Base-by-base conservation (phyloP, 2,329 filamentous ascomycete genomes). In the Epichloe sibirici region DNA sequence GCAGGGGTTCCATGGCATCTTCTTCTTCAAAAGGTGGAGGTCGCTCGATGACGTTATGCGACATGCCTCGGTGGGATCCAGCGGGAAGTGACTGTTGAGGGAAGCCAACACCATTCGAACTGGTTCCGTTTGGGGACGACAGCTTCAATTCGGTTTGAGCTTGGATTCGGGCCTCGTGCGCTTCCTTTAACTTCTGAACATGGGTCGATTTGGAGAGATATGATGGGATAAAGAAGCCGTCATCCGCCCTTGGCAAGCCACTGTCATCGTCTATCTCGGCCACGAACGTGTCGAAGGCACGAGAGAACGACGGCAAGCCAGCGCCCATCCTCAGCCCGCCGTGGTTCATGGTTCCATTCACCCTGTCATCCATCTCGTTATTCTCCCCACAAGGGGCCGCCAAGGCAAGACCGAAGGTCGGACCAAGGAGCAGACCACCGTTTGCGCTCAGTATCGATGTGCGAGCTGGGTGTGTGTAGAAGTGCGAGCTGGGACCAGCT, bases 41-140 rank as follows among this genome's bases (percentile, higher is more conserved):
- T 57, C 87, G 83, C 70, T 96, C 91, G 59, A 94, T 83, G 55
- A 95, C 77, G 62, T 94, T 89, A 66, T 88, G 88, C 15, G 86
- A 82, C 70, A 94, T 81, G 21, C 88, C 90, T 51, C 86, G 78
- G 68, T 94, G 85, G 34, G 77, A 73, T 5, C 71, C 66, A 3
- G 84, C 57, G 3, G 67, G 65, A 25, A 68, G 56, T 37, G 61
- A 55, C 31, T 66, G 61, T 62, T 69, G 57, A 58, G 74, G 65
- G 74, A 79, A 69, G 61, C 67, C 39, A 59, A 73, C 65, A 72
- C 78, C 66, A 76, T 81, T 47, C 75, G 74, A 57, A n/a, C 75
- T 78, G 74, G 21, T 78, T 70, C 62, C 55, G 31, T 55, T 57
- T 7, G 31, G 15, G 4, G 46, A 7, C 15, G 46, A 28, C 3